Percentiles rank a stretch among this genome's conserved stretches.
Conservation (phyloP, 139 green algal species). For the Ettlia oleoabundans region DNA sequence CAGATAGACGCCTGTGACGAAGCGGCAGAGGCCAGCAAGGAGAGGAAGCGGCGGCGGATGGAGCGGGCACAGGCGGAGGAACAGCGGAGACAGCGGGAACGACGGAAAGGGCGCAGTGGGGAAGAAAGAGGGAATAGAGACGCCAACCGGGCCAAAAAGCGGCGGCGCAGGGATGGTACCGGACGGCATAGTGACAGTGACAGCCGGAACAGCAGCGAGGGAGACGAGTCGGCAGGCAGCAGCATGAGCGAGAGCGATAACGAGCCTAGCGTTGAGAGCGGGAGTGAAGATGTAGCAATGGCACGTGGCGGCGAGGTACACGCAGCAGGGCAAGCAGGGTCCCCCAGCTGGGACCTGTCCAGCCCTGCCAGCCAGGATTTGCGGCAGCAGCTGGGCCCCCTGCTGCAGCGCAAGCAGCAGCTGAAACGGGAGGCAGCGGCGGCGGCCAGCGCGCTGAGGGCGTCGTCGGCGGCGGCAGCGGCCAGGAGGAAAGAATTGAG, state of each 20-base stretch:
- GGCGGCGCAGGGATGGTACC: background rate
- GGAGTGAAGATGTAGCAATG: too few relatives aligned
- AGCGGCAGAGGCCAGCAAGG: constrained; percentile 21
- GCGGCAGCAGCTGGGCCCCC: constrained; percentile 22
- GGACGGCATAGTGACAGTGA: background rate
- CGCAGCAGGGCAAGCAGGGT: too few relatives aligned
- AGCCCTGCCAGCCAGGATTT: constrained; percentile 14
- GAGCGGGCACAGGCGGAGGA: background rate
- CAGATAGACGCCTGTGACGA: constrained; percentile 67
- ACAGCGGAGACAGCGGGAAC: background rate
- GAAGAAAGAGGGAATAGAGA: too few relatives aligned
- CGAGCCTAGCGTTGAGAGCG: too few relatives aligned
- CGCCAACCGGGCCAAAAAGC: too few relatives aligned
- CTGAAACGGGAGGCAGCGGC: constrained; percentile 7
- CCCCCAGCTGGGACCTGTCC: too few relatives aligned
- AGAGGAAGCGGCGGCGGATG: constrained; percentile 31
- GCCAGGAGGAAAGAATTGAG: constrained; percentile 43
- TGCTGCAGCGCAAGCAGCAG: constrained; percentile 38
- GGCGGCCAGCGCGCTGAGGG: background rate
- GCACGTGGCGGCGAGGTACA: too few relatives aligned
- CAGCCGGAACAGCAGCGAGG: constrained; percentile 24
- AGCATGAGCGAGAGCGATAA: too few relatives aligned
- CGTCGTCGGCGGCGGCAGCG: background rate
- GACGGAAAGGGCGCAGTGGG: too few relatives aligned
- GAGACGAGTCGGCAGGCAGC: too few relatives aligned